Conservation (phyloP, 2,329 filamentous ascomycete genomes). For the Nannizzia gypsea region DNA sequence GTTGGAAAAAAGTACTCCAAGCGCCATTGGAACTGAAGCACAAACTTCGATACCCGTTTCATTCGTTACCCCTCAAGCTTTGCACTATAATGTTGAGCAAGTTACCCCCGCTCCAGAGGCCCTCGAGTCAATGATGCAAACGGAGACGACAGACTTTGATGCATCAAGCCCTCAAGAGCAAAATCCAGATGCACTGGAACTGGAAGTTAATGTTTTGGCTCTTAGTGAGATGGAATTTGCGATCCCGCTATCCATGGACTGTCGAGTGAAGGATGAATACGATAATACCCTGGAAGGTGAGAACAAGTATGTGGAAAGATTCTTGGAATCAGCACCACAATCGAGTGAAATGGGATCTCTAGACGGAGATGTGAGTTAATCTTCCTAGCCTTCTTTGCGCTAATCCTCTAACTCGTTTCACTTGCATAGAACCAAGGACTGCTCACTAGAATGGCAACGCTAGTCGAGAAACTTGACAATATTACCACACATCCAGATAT, state of each 20-base stretch:
- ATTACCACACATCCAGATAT: constrained; percentile 35
- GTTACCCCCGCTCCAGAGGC: constrained; percentile 5
- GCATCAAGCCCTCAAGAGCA: constrained; percentile 4
- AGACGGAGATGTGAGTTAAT: constrained; percentile 20
- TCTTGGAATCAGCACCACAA: constrained; percentile 15
- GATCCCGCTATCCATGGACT: constrained; percentile 33
- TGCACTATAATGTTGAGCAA: constrained; percentile 16
- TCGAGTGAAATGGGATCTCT: background rate
- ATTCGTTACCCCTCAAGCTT: constrained; percentile 20
- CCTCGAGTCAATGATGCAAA: background rate
- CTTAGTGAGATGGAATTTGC: constrained; percentile 32
- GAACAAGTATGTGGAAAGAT: constrained; percentile 21
- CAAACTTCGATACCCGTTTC: constrained; percentile 17
- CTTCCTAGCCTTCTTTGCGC: background rate
- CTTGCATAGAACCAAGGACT: constrained; percentile 16
- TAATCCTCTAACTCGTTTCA: background rate
- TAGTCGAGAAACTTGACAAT: constrained; percentile 31
- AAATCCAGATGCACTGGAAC: constrained; percentile 2
- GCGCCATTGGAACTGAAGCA: constrained; percentile 16
- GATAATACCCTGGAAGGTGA: constrained; percentile 24
- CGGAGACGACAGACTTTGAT: constrained; percentile 2
- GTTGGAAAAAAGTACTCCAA: constrained; percentile 21
- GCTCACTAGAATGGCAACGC: constrained; percentile 23
- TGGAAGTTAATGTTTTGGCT: constrained; percentile 23
- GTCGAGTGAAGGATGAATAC: constrained; percentile 33